A percentile compares a stretch with the other conserved stretches of the same genome.
These are phyloP conservation scores for Daldinia caldariorum DNA, from an alignment of 495 filamentous ascomycete species.

Conservation along the genomic window DNA sequence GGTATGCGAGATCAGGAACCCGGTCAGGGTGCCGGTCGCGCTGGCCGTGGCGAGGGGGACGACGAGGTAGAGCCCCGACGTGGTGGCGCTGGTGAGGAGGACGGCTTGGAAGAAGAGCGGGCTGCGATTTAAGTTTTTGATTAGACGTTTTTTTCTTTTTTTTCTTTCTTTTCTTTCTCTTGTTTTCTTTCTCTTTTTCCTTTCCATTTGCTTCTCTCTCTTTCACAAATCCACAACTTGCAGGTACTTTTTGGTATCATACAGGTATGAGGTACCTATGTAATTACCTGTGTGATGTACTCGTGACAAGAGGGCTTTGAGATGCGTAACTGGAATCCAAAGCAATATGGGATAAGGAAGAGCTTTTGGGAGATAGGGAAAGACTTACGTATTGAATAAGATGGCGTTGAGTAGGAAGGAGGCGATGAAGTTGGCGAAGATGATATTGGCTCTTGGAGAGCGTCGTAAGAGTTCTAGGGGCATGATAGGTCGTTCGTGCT, in stretches of 20 bases:
- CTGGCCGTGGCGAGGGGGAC: constrained; percentile 68
- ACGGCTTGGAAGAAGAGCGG: constrained; percentile 85
- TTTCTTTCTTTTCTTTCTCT: background rate
- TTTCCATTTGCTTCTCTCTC: background rate
- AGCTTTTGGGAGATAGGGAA: background rate
- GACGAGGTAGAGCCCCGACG: constrained; percentile 75
- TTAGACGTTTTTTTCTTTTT: constrained; percentile 7
- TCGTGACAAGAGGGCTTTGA: background rate
- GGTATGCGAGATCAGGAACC: constrained; percentile 75
- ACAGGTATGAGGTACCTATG: no score
- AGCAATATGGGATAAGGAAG: background rate
- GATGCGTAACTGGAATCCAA: background rate
- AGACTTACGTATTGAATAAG: constrained; percentile 71
- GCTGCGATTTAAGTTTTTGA: constrained; percentile 28
- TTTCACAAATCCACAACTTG: no score
- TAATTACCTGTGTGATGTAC: background rate
- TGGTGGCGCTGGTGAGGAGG: constrained; percentile 74
- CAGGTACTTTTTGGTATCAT: background rate
- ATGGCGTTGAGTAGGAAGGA: constrained; percentile 72
- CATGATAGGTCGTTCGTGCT: constrained; percentile 73
- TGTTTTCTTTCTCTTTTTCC: background rate
- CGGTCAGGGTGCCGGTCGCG: constrained; percentile 67
- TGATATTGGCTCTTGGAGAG: constrained; percentile 70
- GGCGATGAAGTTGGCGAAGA: constrained; percentile 75
- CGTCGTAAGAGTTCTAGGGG: constrained; percentile 69